These are phyloP conservation scores for Rachicladosporium sp. DNA, from an alignment of 2,329 filamentous ascomycete genomes.

Conservation along the genomic window DNA sequence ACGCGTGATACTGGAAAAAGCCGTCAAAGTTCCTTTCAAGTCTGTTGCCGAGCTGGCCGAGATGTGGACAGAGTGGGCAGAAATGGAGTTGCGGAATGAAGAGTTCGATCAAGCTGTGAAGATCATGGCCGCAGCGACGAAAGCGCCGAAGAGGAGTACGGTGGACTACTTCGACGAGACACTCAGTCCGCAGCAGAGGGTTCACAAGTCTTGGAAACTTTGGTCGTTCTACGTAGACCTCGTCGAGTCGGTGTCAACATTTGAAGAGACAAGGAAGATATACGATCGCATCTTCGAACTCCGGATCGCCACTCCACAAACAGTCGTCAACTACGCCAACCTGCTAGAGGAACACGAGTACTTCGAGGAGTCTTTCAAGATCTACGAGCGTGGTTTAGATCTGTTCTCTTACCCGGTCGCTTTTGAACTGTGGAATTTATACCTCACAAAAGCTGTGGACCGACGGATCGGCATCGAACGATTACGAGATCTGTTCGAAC, in stretches of 20 bases:
- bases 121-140: conserved; percentile 94
- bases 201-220: conserved; percentile 98
- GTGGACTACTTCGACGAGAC: conserved; percentile 98
- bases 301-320: conserved; percentile 93
- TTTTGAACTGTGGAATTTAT: conserved; percentile 97
- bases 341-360: conserved; percentile 89
- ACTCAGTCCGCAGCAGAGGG: conserved; percentile 82
- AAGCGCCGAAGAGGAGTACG: conserved; percentile 91
- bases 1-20: conserved; percentile 91
- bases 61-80: conserved; percentile 98
- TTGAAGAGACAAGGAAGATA: conserved; percentile 89
- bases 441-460: conserved; percentile 92
- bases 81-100: conserved; percentile 91
- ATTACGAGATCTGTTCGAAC: conserved; percentile 88
- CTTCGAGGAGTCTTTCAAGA: conserved; percentile 93
- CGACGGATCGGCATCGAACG: conserved; percentile 92
- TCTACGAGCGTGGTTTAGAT: conserved; percentile 90
- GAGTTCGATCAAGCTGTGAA: conserved; percentile 90
- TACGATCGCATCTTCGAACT: conserved; percentile 98
- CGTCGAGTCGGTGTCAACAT: conserved; percentile 80
- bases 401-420: conserved; percentile 98
- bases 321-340: conserved; percentile 96
- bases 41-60: conserved; percentile 94
- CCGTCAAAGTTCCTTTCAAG: conserved; percentile 94
- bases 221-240: conserved; percentile 99